Conservation (phyloP, 495 filamentous ascomycete species). For the Pyrenula massariospora region DNA sequence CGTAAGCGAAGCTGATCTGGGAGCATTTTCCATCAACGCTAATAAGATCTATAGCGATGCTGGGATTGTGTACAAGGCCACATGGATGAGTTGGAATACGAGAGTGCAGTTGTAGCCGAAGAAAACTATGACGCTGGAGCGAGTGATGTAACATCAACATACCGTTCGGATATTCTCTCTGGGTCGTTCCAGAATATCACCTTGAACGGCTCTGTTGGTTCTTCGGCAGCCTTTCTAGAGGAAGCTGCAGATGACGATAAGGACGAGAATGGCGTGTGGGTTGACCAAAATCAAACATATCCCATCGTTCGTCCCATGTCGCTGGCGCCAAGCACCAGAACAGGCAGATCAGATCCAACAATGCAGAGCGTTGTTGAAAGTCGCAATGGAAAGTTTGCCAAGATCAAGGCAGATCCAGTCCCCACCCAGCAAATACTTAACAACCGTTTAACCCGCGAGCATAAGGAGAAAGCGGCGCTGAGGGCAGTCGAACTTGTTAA, state of each 20-base stretch:
- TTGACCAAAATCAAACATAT: not conserved
- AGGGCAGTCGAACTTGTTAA: not conserved
- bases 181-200: not conserved
- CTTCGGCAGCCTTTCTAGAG: not conserved
- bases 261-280: not conserved
- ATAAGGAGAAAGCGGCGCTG: not conserved
- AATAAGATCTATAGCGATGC: conserved; percentile 34
- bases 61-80: conserved; percentile 34
- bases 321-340: not conserved
- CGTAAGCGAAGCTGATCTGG: conserved; percentile 22
- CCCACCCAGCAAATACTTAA: not conserved
- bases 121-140: not conserved
- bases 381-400: not conserved
- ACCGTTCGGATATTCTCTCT: not conserved
- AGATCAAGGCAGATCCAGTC: not conserved
- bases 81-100: not conserved
- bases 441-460: not conserved
- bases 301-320: not conserved
- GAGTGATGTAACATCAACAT: not conserved
- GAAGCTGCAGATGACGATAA: not conserved
- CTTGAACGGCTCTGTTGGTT: not conserved
- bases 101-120: not conserved
- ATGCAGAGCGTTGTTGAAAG: not conserved
- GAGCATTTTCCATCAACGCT: not conserved
- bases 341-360: not conserved